Evolutionary conservation across 371 early-diverging fungal genomes (phyloP).

Genomic region (Lichtheimia hyalospora): DNA sequence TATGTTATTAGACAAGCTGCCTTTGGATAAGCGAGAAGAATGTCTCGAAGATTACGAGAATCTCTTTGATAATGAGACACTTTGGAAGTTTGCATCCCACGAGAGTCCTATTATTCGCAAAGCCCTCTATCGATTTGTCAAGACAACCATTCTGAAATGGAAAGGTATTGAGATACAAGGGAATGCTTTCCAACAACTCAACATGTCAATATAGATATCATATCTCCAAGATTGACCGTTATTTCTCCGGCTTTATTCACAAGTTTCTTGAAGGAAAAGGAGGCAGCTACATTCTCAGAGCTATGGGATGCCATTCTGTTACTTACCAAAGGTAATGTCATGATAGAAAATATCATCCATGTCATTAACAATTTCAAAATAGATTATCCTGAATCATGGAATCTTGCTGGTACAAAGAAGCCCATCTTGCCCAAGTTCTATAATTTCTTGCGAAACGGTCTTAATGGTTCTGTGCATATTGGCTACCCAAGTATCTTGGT

Average conservation of each 20-base stretch:
- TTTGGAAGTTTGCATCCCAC: conserved; percentile 52
- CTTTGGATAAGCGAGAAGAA: conserved; percentile 37
- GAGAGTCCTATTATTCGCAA: conserved; percentile 49
- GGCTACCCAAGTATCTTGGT: conserved; percentile 76
- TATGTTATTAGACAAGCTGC: conserved; percentile 27
- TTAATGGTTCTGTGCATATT: conserved; percentile 60
- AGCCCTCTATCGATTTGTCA: conserved; percentile 50
- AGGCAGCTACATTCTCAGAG: conserved; percentile 49
- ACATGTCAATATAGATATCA: conserved; percentile 16
- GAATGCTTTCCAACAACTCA: no score
- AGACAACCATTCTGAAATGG: conserved; percentile 34
- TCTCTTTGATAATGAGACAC: conserved; percentile 46
- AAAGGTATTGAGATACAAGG: conserved; percentile 22
- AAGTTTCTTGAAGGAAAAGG: conserved; percentile 57
- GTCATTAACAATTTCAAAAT: conserved; percentile 13
- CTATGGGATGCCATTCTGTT: conserved; percentile 66
- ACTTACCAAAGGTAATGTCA: conserved; percentile 62
- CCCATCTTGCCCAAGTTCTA: conserved; percentile 63
- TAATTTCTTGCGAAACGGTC: conserved; percentile 63
- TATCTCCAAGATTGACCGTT: conserved; percentile 43
- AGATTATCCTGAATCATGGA: conserved; percentile 71
- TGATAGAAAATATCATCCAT: not conserved
- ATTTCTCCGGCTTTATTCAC: conserved; percentile 56
- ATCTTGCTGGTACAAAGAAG: conserved; percentile 60
- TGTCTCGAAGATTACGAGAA: conserved; percentile 38